These are phyloP conservation scores for Epichloe uncinata DNA, from an alignment of 2,329 filamentous ascomycete species.

Conservation along the genomic window DNA sequence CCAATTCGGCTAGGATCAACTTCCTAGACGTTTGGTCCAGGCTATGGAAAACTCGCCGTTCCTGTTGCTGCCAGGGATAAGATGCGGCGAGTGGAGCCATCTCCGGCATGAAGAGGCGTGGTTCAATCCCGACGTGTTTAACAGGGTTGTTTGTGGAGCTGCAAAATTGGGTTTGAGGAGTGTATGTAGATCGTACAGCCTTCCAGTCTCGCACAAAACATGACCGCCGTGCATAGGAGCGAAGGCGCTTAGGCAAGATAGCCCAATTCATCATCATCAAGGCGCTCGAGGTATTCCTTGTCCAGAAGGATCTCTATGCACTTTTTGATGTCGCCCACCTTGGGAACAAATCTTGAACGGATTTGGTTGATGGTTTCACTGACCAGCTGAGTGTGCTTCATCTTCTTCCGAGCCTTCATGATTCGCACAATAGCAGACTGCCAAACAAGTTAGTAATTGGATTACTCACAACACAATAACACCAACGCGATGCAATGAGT, in stretches of 20 bases:
- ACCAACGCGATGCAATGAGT: background rate
- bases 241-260: constrained; percentile 59
- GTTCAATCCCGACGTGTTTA: too few relatives aligned
- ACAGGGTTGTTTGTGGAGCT: too few relatives aligned
- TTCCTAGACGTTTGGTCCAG: background rate
- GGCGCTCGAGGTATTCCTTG: constrained; percentile 94
- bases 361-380: constrained; percentile 95
- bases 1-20: background rate
- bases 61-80: background rate
- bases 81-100: background rate
- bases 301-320: constrained; percentile 97
- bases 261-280: constrained; percentile 87
- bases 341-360: constrained; percentile 80
- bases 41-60: background rate
- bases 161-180: too few relatives aligned
- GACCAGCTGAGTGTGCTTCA: constrained; percentile 93
- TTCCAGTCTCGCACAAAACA: too few relatives aligned
- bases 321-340: constrained; percentile 95
- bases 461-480: background rate
- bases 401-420: constrained; percentile 98
- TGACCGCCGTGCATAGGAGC: background rate
- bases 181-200: too few relatives aligned
- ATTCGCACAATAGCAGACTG: constrained; percentile 97
- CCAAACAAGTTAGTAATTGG: constrained; percentile 12
- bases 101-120: background rate